Evolutionary conservation across 2,329 filamentous ascomycete genomes (phyloP), one percentile per base, ranked within the genome.

Genomic region (Karstenula rhodostoma): DNA sequence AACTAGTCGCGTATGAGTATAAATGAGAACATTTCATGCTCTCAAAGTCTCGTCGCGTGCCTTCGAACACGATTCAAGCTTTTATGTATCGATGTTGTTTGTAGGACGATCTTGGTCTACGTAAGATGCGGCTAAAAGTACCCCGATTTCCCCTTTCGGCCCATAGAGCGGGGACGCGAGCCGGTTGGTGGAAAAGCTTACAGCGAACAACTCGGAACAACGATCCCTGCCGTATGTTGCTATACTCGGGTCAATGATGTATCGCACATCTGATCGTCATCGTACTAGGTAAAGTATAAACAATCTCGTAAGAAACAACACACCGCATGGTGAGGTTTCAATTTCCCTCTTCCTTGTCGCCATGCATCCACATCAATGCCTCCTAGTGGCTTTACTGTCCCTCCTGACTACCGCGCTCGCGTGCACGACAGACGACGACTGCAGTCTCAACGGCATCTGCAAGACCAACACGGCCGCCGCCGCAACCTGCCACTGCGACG

Each of bases 381-480:
- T 23, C 42, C n/a, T 43, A 1, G 4, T 19, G 19, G 19, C 13
- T 4, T 44, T 23, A 9, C 42, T 44, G 42, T 4, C 42, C 23
- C 3, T 44, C n/a, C 9, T 44, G 4, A 12, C 42, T 19, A 23
- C 42, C 8, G 19, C 19, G 13, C 19, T 22, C 19, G 56, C 63
- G 44, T 76, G 73, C 50, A 58, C 56, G 19, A 72, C 62, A 2
- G 72, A 76, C 48, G 72, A 77, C 15, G 72, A 81, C 62, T 82
- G 79, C 59, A 79, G 73, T 53, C 73, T 80, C 8, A 81, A 80
- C 53, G 79, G 79, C 2, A 37, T 80, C 51, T 81, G 76, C 57
- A 59, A 61, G 0, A 44, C 58, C 6, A 53, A 62, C 1, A 35
- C n/a, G n/a, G n/a, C 60, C 29, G 12, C 29, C 29, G 12, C 29